Conservation (phyloP, 257 asterid species). For the Solanum piurae region DNA sequence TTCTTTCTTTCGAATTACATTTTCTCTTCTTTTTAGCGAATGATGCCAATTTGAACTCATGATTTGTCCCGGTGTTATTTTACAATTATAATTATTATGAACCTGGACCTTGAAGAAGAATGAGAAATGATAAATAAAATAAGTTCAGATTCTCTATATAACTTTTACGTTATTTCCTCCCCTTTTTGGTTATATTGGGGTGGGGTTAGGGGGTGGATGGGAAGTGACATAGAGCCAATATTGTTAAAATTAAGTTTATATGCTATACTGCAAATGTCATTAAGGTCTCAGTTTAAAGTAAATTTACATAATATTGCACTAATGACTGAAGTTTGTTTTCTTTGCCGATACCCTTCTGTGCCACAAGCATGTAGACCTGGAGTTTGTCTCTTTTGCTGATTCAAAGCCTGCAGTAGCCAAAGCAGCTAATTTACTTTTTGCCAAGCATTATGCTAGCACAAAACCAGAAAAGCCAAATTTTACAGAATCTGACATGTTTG, state of each 20-base stretch:
- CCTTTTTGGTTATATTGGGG: not conserved
- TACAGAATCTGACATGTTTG: conserved; percentile 64
- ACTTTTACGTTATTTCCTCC: not conserved
- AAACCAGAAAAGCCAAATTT: conserved; percentile 29
- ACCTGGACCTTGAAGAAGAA: not conserved
- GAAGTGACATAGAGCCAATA: not conserved
- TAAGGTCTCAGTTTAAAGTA: conserved; percentile 5
- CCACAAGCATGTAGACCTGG: conserved; percentile 41
- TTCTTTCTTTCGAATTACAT: not conserved
- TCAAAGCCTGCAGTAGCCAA: conserved; percentile 76
- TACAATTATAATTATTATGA: not conserved
- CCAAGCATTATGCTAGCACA: conserved; percentile 35
- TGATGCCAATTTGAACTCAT: not conserved
- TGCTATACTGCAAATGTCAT: not conserved
- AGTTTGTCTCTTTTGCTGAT: conserved; percentile 63
- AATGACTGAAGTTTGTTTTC: conserved; percentile 25
- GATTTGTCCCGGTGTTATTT: not conserved
- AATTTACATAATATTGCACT: not conserved
- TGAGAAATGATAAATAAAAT: not conserved
- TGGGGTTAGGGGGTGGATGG: not conserved
- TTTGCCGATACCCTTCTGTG: conserved; percentile 16
- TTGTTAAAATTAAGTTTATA: not conserved
- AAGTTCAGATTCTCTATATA: not conserved
- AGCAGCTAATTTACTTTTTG: conserved; percentile 67
- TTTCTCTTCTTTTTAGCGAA: not conserved